These are phyloP conservation scores for Colletotrichum costaricense DNA, from an alignment of 2,329 filamentous ascomycete species.

Conservation along the genomic window DNA sequence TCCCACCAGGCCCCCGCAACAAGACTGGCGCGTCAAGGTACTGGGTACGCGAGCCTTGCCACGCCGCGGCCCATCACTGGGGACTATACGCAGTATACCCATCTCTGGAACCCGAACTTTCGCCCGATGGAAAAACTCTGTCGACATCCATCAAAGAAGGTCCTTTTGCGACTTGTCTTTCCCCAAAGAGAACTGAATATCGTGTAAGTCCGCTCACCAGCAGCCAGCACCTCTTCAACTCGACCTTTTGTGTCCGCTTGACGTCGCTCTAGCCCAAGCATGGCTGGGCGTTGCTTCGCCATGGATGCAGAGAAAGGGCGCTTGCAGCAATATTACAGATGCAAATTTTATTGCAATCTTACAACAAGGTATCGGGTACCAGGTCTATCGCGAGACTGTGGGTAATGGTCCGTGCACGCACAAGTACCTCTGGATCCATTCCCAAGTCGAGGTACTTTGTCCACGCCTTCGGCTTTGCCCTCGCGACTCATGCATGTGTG, in stretches of 20 bases:
- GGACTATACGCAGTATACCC: background rate
- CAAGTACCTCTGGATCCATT: slow-evolving; percentile 25
- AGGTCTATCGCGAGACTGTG: slow-evolving; percentile 1
- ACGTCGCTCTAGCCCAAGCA: background rate
- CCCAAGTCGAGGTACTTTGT: slow-evolving; percentile 28
- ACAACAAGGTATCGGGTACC: slow-evolving; percentile 31
- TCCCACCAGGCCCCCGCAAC: slow-evolving; percentile 2
- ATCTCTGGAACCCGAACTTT: slow-evolving; percentile 23
- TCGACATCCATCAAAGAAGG: slow-evolving; percentile 4
- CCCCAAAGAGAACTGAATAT: background rate
- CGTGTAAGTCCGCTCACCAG: background rate
- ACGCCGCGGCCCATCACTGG: slow-evolving; percentile 23
- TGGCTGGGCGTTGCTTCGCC: slow-evolving; percentile 19
- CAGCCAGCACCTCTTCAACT: background rate
- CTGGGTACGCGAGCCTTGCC: slow-evolving; percentile 35
- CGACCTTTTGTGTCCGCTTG: background rate
- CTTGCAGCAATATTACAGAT: slow-evolving; percentile 30
- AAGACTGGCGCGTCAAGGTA: slow-evolving; percentile 9
- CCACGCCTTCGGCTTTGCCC: slow-evolving; percentile 9
- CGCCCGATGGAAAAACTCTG: slow-evolving; percentile 30
- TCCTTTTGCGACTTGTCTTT: background rate
- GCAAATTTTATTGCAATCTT: slow-evolving; percentile 35
- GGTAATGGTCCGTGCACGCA: slow-evolving; percentile 18
- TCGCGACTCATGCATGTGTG: slow-evolving; percentile 33
- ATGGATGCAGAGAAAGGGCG: slow-evolving; percentile 17